Base-by-base conservation (phyloP, 257 asterid species). In the Pogostemon cablin region DNA sequence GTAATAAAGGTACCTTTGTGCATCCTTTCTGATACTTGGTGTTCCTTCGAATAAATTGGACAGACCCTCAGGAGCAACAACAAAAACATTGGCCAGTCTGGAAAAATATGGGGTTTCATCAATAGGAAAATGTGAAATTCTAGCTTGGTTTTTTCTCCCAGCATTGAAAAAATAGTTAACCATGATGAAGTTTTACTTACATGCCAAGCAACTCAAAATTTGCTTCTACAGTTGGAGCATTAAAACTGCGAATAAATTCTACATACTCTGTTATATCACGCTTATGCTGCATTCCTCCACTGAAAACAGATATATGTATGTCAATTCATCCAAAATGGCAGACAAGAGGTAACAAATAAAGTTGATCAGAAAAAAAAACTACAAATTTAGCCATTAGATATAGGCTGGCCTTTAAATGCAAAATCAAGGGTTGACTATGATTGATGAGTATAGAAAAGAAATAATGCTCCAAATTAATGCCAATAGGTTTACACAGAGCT, bases 241-340 rank as follows among this genome's bases (percentile, higher is more conserved):
- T 95, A 77, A 95, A 95, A 74, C 96, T 91, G 52, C 99, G 97
- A 64, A 95, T 90, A 60, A 89, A 95, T 85, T 95, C 99, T 72
- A 95, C 96, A 69, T 95, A 95, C 82, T 95, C 99, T 2, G 99
- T 95, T 77, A 95, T 89, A 70, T 95, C 99, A 82, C 99, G 99
- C 81, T 95, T 95, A 80, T 91, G 88, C 69, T 97, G 90, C 79
- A 95, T 70, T 65, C 99, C 99, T 77, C 99, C 99, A 79, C 99
- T 95, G 75, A 72, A 81, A 42, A 79, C 10, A 71, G 17, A 65
- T 17, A 57, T 42, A 55, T 44, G 52, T 25, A 67, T 43, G 17
- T 40, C 25, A 32, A 42, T 47, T 44, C 35, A 42, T n/a, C 53
- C 7, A n/a, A 42, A 38, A 38, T 7, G 37, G 59, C 6, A 50